Conservation (phyloP, 108 stramenopile genomes). For the Aurantiochytrium sp. region DNA sequence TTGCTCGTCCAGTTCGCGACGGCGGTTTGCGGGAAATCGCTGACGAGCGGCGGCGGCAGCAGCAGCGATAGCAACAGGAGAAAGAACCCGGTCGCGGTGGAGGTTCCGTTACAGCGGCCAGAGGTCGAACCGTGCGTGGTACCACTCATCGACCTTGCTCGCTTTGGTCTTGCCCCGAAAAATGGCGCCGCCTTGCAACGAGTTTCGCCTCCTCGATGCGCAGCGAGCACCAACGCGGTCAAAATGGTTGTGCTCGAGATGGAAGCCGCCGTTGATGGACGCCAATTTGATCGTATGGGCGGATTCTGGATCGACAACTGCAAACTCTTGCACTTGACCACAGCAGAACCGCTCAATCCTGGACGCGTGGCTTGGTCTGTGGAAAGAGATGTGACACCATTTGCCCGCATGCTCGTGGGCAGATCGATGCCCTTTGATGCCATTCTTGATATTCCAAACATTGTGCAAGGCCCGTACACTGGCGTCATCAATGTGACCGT, state of each 20-base stretch:
- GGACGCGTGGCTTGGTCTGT: not conserved
- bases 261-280: not conserved
- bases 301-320: not conserved
- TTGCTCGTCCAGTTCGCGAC: too few relatives aligned
- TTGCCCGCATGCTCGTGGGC: not conserved
- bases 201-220: not conserved
- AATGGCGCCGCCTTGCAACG: not conserved
- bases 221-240: not conserved
- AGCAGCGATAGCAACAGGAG: too few relatives aligned
- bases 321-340: not conserved
- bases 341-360: not conserved
- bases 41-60: too few relatives aligned
- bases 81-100: not conserved
- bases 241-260: not conserved
- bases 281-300: not conserved
- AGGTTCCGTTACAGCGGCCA: not conserved
- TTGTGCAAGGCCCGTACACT: not conserved
- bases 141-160: not conserved
- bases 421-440: not conserved
- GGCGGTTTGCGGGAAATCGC: too few relatives aligned
- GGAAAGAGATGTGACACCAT: not conserved
- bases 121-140: not conserved
- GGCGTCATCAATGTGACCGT: not conserved
- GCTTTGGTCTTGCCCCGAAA: not conserved
- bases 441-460: not conserved